Evolutionary conservation across 73 alveolate genomes (phyloP), one percentile per base, ranked within the genome.

Genomic region (Uronychia binucleata): DNA sequence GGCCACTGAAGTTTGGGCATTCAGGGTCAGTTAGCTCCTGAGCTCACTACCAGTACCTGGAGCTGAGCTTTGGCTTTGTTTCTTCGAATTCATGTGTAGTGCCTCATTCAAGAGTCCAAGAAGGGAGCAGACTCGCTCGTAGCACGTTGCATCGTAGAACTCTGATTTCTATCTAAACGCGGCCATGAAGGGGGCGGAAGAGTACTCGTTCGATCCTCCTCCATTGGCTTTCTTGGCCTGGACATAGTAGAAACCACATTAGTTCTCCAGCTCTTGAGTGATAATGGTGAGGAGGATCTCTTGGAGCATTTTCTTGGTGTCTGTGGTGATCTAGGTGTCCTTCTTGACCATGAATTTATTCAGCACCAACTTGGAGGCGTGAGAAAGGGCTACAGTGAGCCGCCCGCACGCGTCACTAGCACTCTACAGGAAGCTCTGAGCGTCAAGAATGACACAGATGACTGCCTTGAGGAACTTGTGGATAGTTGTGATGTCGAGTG

Each of bases 261-360:
- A 78, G 31, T 81, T 76, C 74, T 85, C 89, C 26, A 85, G 60
- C 46, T n/a, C 34, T 14, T 77, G 67, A 1, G 84, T 86, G 0
- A 90, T 27, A 79, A 81, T 90, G 25, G 78, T 86, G 1, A 90
- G 81, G 14, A 90, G 78, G 67, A 77, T 59, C 26, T 90, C 96
- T 59, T 86, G 82, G 1, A 90, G 59, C 30, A 86, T 0, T 27
- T 57, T 80, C 26, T 80, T 34, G 34, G 96, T 67, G 34, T 90
- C 93, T 0, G 27, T 19, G 0, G 91, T 26, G 30, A 91, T 80
- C 83, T 67, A 34, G 85, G 81, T 75, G 57, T 87, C 82, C 75
- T 84, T 90, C 25, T 82, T 87, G 19, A 87, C 34, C 83, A 90
- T 77, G 80, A 90, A 90, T 59, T 86, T 29, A 28, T 30, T 80